These are phyloP conservation scores for Phytophthora rubi DNA, from an alignment of 352 stramenopile genomes.

Conservation along the genomic window DNA sequence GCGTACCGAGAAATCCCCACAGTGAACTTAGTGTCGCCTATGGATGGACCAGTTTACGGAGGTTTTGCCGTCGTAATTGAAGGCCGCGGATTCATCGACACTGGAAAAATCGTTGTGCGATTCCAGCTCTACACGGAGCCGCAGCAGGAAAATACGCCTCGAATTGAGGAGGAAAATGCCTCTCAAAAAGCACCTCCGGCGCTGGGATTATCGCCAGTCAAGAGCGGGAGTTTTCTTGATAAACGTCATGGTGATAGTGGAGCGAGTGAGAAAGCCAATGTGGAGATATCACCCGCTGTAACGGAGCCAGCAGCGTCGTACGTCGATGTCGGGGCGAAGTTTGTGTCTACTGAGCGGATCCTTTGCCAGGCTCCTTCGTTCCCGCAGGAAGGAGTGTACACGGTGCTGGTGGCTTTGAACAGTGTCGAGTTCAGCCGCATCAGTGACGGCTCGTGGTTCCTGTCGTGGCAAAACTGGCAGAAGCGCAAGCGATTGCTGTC, in stretches of 20 bases:
- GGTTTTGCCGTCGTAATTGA: slow-evolving; percentile 67
- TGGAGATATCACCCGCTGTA: neutral
- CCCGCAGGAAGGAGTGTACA: slow-evolving; percentile 70
- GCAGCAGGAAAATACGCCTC: slow-evolving; percentile 13
- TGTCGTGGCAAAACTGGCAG: slow-evolving; percentile 89
- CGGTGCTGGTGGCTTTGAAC: slow-evolving; percentile 69
- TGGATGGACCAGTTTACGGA: slow-evolving; percentile 82
- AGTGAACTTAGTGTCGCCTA: slow-evolving; percentile 52
- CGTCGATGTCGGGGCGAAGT: slow-evolving; percentile 42
- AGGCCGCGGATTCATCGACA: slow-evolving; percentile 70
- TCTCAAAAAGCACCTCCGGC: neutral
- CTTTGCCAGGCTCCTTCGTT: slow-evolving; percentile 59
- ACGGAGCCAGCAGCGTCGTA: slow-evolving; percentile 6
- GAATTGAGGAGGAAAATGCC: slow-evolving; percentile 14
- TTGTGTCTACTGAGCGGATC: slow-evolving; percentile 55
- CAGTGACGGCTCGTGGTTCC: slow-evolving; percentile 66
- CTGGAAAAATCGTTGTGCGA: slow-evolving; percentile 59
- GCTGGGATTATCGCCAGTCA: neutral
- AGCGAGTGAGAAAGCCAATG: neutral
- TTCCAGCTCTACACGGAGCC: slow-evolving; percentile 54
- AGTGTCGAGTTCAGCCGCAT: slow-evolving; percentile 67
- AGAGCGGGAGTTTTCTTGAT: slow-evolving; percentile 2
- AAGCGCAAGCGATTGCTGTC: slow-evolving; percentile 60
- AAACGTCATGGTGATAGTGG: slow-evolving; percentile 10
- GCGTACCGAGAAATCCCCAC: slow-evolving; percentile 56